Evolutionary conservation across 208 protist species (phyloP).

Genomic region (Leishmania tropica): DNA sequence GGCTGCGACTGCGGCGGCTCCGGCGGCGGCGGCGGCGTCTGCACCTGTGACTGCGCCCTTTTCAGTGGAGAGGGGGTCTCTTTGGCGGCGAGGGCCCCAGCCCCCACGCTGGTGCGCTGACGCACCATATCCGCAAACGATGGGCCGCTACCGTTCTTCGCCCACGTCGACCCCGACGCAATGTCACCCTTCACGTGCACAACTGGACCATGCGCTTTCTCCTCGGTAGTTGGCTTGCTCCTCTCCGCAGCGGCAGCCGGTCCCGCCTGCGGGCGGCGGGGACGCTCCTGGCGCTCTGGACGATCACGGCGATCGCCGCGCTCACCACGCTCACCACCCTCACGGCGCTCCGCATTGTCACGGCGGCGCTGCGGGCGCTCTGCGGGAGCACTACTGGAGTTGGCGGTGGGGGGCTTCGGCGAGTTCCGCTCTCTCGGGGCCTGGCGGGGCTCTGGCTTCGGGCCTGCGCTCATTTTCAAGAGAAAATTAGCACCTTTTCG

Average conservation of each 20-base stretch:
- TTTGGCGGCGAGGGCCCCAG: conserved; percentile 12
- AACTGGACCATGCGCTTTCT: conserved; percentile 31
- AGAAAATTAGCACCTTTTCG: not conserved
- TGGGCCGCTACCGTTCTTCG: conserved; percentile 52
- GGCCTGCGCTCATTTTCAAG: conserved; percentile 23
- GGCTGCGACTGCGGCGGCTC: conserved; percentile 5
- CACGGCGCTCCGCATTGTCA: conserved; percentile 2
- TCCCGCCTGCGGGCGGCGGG: conserved; percentile 17
- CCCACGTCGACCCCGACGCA: conserved; percentile 41
- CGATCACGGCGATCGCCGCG: conserved; percentile 7
- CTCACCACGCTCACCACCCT: not conserved
- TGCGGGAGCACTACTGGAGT: conserved; percentile 23
- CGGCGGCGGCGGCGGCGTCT: not conserved
- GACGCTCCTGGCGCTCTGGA: conserved; percentile 8
- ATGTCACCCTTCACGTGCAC: conserved; percentile 56
- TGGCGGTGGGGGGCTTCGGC: not conserved
- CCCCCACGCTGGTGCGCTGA: conserved; percentile 27
- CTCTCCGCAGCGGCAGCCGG: conserved; percentile 10
- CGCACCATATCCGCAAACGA: conserved; percentile 72
- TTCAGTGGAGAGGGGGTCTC: conserved; percentile 13
- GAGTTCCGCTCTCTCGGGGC: conserved; percentile 12
- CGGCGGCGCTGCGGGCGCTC: conserved; percentile 24
- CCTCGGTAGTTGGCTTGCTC: conserved; percentile 16
- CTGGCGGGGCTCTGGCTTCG: conserved; percentile 15
- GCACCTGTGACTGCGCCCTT: not conserved